phyloP scores from a whole-genome alignment of 345 rosid species.

The Pseudoturritis turrita region DNA sequence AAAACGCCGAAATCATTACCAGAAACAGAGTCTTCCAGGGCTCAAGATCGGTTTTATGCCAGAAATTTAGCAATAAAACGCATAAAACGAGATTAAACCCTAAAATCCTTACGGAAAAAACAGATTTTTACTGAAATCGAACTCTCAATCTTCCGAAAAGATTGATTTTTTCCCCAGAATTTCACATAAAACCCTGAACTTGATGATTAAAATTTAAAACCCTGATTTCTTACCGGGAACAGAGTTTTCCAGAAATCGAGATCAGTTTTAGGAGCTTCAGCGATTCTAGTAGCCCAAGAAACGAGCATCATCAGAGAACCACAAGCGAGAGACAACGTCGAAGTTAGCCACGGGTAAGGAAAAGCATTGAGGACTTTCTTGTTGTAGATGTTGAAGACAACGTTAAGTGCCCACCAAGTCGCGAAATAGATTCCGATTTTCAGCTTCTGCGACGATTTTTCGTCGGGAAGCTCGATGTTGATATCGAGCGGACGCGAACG shows the following conservation, averaged over 20 bases:
- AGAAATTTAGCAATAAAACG: background rate
- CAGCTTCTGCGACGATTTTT: constrained; percentile 39
- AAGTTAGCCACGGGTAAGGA: constrained; percentile 96
- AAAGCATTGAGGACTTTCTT: constrained; percentile 94
- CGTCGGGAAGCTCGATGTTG: constrained; percentile 41
- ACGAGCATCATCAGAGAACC: constrained; percentile 86
- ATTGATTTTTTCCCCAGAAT: background rate
- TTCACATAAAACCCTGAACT: background rate
- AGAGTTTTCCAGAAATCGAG: constrained; percentile 81
- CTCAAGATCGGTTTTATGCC: background rate
- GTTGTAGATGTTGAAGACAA: constrained; percentile 92
- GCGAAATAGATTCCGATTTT: constrained; percentile 85
- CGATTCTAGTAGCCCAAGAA: constrained; percentile 85
- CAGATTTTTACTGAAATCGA: background rate
- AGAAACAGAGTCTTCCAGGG: background rate
- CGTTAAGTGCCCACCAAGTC: constrained; percentile 97
- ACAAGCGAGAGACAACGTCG: constrained; percentile 85
- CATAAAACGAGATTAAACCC: background rate
- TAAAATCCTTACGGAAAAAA: background rate
- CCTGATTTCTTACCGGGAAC: constrained; percentile 58
- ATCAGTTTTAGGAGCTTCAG: constrained; percentile 76
- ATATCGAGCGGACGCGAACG: constrained; percentile 57
- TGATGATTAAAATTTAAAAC: background rate
- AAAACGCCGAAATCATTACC: background rate
- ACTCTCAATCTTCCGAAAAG: background rate